Evolutionary conservation across 148 eudicot species (phyloP).

Genomic region (Cornus controversa): DNA sequence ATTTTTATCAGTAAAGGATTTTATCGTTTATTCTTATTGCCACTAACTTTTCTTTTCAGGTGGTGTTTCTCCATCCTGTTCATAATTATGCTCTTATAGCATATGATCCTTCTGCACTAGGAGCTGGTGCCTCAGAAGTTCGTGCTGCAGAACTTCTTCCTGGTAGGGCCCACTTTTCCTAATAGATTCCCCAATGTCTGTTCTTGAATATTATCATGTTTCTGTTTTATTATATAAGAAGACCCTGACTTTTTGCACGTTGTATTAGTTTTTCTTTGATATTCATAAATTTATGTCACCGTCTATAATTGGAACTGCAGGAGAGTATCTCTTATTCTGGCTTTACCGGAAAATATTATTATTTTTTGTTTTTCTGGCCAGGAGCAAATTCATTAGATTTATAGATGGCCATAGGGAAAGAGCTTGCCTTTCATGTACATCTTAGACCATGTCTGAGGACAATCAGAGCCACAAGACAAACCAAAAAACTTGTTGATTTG

Average conservation of each 20-base stretch:
- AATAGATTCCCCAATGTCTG: neutral
- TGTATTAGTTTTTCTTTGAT: neutral
- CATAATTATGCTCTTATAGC: constrained; percentile 94
- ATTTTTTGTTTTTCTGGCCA: no score
- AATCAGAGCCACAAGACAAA: no score
- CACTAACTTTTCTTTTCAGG: constrained; percentile 44
- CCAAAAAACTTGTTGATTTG: no score
- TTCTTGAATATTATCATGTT: neutral
- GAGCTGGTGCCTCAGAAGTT: constrained; percentile 76
- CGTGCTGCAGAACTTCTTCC: constrained; percentile 96
- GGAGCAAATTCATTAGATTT: no score
- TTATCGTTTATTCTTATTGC: constrained; percentile 10
- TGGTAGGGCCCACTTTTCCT: constrained; percentile 35
- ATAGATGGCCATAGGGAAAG: no score
- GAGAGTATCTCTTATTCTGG: neutral
- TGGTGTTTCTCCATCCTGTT: constrained; percentile 93
- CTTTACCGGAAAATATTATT: no score
- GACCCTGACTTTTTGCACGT: neutral
- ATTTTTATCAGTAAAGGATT: neutral
- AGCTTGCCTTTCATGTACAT: no score
- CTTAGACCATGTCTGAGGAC: no score
- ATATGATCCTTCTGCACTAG: constrained; percentile 88
- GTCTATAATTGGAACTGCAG: neutral
- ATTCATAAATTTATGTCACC: neutral
- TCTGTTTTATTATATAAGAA: no score